Evolutionary conservation across 768 basidiomycete genomes (phyloP), one percentile per base, ranked within the genome.

Genomic region (Kwoniella mangroviensis): DNA sequence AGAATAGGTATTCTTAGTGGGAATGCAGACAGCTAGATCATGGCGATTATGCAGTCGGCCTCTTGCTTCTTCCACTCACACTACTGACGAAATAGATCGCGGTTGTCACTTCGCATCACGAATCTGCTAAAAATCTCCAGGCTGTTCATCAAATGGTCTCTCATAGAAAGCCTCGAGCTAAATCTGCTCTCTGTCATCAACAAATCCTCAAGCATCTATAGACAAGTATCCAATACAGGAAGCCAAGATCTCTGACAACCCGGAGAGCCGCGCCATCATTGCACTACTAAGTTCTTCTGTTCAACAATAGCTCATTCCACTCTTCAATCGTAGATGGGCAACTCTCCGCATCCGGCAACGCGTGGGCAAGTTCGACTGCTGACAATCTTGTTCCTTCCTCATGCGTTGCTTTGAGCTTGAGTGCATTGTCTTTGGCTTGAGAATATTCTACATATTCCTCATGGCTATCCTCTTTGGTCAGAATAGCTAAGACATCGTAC

Each of bases 1-100:
- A 65, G 78, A 77, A 63, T 82, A 75, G 63, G 28, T 43, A 1
- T 15, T 19, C 3, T 4, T 19, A 19, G 45, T 15, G 45, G 0
- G 12, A 49, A 15, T 49, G 45, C 6, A 17, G 10, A 49, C 15
- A 19, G 19, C 45, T 49, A 49, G 45, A 49, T 49, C 12, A 3
- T 19, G 45, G 45, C 19, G 34, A 49, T 49, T 19, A 49, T 49
- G 45, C 45, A 49, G 13, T 4, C 28, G 45, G 5, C 15, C 45
- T 49, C 45, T 15, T 49, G 10, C 13, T 15, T 49, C 12, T 7
- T 6, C 34, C 34, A 34, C 34, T 34, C 34, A 34, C 34, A 49
- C 19, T 49, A 49, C 45, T 49, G 45, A 49, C 45, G 13, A 12
- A 19, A 49, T 13, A 13, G 45, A 10, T 49, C 2, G 4, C 45